Conservation (phyloP, 2,329 filamentous ascomycete species). For the Aspergillus fumigatiaffinis region DNA sequence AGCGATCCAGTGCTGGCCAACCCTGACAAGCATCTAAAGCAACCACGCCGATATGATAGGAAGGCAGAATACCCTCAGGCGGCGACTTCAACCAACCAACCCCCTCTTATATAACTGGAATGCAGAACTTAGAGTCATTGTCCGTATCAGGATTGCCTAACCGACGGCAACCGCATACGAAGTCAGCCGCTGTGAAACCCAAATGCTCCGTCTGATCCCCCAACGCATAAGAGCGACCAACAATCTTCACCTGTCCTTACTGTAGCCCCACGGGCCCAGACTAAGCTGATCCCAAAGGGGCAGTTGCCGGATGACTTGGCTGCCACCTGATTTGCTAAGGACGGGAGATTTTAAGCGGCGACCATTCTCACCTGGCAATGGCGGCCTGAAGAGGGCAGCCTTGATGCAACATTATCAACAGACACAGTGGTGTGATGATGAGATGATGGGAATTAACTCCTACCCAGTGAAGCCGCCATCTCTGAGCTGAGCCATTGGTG, state of each 20-base stretch:
- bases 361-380: conserved; percentile 6
- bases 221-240: conserved; percentile 23
- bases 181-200: conserved; percentile 39
- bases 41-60: not conserved
- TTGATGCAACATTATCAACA: conserved; percentile 17
- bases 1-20: not conserved
- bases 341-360: conserved; percentile 9
- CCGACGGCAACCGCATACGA: conserved; percentile 30
- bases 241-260: conserved; percentile 8
- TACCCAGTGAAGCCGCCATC: conserved; percentile 8
- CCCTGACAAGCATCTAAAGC: not conserved
- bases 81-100: not conserved
- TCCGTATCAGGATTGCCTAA: conserved; percentile 28
- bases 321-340: conserved; percentile 7
- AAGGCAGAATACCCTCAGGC: not conserved
- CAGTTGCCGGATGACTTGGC: conserved; percentile 17
- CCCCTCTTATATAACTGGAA: conserved; percentile 16
- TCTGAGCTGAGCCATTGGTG: not conserved
- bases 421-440: conserved; percentile 1
- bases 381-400: conserved; percentile 13
- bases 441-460: conserved; percentile 12
- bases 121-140: conserved; percentile 12
- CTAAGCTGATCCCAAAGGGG: conserved; percentile 15
- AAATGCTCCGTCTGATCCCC: conserved; percentile 33
- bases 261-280: conserved; percentile 19